Base-by-base conservation (phyloP, 2,329 filamentous ascomycete genomes). In the Parastagonospora avenae region DNA sequence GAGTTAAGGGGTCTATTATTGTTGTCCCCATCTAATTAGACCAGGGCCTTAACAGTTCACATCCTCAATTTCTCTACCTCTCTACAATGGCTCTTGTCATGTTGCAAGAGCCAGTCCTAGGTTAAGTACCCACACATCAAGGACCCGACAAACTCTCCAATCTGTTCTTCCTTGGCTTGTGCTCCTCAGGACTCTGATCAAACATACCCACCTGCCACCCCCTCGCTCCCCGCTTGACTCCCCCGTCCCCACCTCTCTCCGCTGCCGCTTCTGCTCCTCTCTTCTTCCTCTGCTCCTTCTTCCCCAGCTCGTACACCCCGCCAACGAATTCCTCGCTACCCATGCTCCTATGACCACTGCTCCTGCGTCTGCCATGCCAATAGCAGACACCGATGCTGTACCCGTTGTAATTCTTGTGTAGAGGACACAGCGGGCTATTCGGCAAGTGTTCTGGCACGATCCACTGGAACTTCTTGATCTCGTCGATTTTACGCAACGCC, bases 391-490 rank as follows among this genome's bases (percentile, higher is more conserved):
- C 76, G 14, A 52, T 68, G 6, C 71, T 73, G 8, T 68, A 66
- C 8, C 73, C 70, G 9, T 54, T 54, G 51, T 79, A 75, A 49
- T 71, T 74, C 10, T 64, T 57, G 56, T 72, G 69, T 12, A 76
- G 62, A 6, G 78, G 77, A 60, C 78, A 80, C 2, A 79, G 52
- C 7, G 76, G 76, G 46, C 74, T 77, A 5, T 49, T 70, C 1
- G 75, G 74, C 6, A 79, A 51, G 58, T 80, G 78, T 55, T 80
- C 78, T 2, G 77, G 76, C 1, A 75, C 54, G 12, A 75, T 61
- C 60, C 76, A 69, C 42, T 76, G 74, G 36, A 77, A 72, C 31
- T 66, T 67, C 9, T 64, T 52, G 16, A 53, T 50, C 11, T 66
- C 68, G 14, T 70, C 70, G n/a, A 54, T 57, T 12, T 60, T 63